Base-by-base conservation (phyloP, 441 rosid species). In the Gossypium davidsonii region DNA sequence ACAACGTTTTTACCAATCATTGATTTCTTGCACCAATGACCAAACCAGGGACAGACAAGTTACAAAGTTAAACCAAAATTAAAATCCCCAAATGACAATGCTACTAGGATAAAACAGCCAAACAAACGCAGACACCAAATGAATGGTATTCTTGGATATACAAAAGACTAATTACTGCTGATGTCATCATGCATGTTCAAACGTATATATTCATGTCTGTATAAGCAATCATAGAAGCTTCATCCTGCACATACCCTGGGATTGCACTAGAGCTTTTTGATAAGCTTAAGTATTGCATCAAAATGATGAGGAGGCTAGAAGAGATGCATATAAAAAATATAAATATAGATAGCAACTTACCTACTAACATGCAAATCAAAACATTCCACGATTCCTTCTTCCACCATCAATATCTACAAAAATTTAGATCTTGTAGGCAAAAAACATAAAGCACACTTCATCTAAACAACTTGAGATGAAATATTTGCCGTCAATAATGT, bases 401-500 rank as follows among this genome's bases (percentile, higher is more conserved):
- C 71, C 81, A 74, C 65, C 72, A 77, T 72, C 46, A 52, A 34
- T 77, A 82, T 86, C 76, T 74, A 79, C 86, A 79, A 63, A 67
- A 79, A 37, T 77, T 72, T 69, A 34, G 55, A 55, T 48, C 55
- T 52, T 48, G 71, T 23, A 75, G 39, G 63, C 53, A 72, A 68
- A 37, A 26, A 37, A 66, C 44, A 67, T 53, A 7, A 78, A 69
- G 44, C 65, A 78, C 49, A 55, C 71, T 66, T 74, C 79, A 77
- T 65, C 66, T 82, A 89, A 63, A 80, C 88, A 78, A 85, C 92
- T 82, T 87, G 83, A 48, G 92, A 89, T 67, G 93, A 78, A 78
- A 85, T 81, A 80, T 86, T 84, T 74, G 89, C 81, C 10, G 94
- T 83, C 88, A 94, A 77, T 62, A 94, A 87, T 31, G 98, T 91